These are phyloP conservation scores for Penicillium lividum DNA, from an alignment of 495 filamentous ascomycete genomes.

Conservation along the genomic window DNA sequence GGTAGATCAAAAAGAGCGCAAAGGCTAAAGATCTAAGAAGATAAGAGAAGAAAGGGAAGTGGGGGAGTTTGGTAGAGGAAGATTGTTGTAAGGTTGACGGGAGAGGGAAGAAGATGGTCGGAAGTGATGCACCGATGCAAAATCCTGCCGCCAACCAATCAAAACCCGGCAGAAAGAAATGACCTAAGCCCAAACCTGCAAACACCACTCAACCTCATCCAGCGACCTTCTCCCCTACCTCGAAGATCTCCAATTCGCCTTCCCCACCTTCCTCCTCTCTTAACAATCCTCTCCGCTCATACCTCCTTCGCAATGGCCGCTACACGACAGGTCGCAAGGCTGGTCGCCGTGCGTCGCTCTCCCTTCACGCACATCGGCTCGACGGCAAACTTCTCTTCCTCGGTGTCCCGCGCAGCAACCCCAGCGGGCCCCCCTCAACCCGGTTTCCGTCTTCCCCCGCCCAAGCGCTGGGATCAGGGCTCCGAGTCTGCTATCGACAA, in stretches of 20 bases:
- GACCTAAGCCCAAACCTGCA: constrained; percentile 47
- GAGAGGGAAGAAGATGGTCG: constrained; percentile 24
- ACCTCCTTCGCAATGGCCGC: constrained; percentile 48
- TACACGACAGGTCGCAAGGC: constrained; percentile 51
- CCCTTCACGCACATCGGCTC: constrained; percentile 44
- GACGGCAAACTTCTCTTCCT: constrained; percentile 65
- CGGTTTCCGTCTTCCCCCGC: constrained; percentile 71
- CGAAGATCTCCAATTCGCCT: constrained; percentile 16
- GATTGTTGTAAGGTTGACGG: constrained; percentile 6
- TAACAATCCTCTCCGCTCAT: constrained; percentile 21
- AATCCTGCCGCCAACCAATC: constrained; percentile 50
- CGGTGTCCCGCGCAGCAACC: constrained; percentile 60
- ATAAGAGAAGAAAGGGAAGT: constrained; percentile 21
- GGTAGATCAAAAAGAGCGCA: constrained; percentile 32
- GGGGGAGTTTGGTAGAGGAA: constrained; percentile 13
- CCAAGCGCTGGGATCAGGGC: constrained; percentile 69
- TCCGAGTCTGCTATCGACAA: constrained; percentile 73
- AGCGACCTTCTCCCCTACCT: constrained; percentile 18
- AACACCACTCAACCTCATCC: constrained; percentile 34
- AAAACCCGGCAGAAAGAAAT: constrained; percentile 44
- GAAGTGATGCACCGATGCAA: constrained; percentile 37
- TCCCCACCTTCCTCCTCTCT: constrained; percentile 23
- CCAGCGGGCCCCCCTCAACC: constrained; percentile 74
- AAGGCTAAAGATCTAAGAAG: constrained; percentile 23
- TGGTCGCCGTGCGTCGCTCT: constrained; percentile 52